Evolutionary conservation across 2,329 filamentous ascomycete genomes (phyloP).

Genomic region (Coleophoma crateriformis): DNA sequence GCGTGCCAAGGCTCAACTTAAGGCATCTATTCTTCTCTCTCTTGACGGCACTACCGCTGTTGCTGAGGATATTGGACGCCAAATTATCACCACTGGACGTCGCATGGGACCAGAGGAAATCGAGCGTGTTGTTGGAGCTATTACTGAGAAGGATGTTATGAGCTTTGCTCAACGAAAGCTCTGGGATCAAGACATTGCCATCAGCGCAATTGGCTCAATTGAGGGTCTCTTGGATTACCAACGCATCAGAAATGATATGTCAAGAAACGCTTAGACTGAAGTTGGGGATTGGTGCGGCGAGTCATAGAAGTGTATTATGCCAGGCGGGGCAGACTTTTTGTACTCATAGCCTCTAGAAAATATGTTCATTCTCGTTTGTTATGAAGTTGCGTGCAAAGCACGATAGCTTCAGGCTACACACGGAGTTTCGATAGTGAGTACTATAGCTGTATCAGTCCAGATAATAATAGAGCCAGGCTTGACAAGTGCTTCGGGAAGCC

Average conservation of each 20-base stretch:
- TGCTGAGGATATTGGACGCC: conserved; percentile 96
- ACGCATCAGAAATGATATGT: conserved; percentile 78
- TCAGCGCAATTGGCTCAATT: conserved; percentile 88
- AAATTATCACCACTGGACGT: conserved; percentile 95
- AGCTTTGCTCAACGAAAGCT: conserved; percentile 90
- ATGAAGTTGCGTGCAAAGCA: too few species aligned
- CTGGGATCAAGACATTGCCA: conserved; percentile 95
- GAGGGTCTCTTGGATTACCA: conserved; percentile 81
- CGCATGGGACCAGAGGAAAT: conserved; percentile 90
- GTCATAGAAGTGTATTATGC: conserved; percentile 27
- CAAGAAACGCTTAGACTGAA: conserved; percentile 53
- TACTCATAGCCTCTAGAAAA: conserved; percentile 22
- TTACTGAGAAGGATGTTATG: conserved; percentile 96
- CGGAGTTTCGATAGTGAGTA: too few species aligned
- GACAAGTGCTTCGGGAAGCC: too few species aligned
- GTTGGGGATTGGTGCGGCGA: conserved; percentile 8
- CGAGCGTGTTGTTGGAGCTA: conserved; percentile 80
- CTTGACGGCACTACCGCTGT: conserved; percentile 96
- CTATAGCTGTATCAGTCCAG: too few species aligned
- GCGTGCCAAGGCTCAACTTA: conserved; percentile 98
- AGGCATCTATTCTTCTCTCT: conserved; percentile 94
- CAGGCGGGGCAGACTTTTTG: conserved; percentile 22
- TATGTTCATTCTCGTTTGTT: conserved; percentile 1
- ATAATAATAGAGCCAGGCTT: too few species aligned
- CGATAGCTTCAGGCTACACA: too few species aligned